These are phyloP conservation scores for Eremochloa ophiuroides DNA, from an alignment of 176 grass and related monocot genomes.

Conservation along the genomic window DNA sequence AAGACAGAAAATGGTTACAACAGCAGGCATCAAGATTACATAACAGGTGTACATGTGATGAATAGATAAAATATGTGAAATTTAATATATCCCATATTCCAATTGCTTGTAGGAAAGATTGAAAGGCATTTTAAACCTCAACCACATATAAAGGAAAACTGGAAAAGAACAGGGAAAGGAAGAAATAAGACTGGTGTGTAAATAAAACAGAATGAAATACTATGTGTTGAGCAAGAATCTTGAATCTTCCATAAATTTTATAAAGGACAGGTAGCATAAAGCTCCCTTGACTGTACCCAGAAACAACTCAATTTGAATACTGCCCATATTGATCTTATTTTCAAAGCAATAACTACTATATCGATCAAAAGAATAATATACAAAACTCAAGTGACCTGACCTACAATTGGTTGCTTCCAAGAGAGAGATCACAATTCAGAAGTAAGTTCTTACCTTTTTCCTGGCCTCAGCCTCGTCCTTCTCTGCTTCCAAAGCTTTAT, in stretches of 20 bases:
- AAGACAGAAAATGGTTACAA: background rate
- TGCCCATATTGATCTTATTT: background rate
- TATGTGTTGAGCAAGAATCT: background rate
- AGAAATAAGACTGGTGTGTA: background rate
- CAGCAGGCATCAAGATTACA: background rate
- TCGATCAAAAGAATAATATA: background rate
- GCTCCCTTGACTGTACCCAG: background rate
- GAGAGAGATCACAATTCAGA: background rate
- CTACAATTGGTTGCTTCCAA: background rate
- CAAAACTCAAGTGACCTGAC: constrained; percentile 2
- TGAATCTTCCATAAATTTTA: background rate
- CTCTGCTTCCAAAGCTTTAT: constrained; percentile 72
- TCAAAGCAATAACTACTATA: background rate
- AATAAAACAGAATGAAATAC: background rate
- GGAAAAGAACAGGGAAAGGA: background rate
- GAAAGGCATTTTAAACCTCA: background rate
- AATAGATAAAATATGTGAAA: background rate
- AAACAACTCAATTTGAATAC: background rate
- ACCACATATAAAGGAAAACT: background rate
- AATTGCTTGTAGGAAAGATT: background rate
- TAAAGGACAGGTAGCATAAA: background rate
- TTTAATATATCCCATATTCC: background rate
- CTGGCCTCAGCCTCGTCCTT: constrained; percentile 55
- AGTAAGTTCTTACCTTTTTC: constrained; percentile 48
- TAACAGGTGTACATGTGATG: background rate